phyloP scores from a whole-genome alignment of 164 flowering plant genomes.

The Magnolia officinalis region DNA sequence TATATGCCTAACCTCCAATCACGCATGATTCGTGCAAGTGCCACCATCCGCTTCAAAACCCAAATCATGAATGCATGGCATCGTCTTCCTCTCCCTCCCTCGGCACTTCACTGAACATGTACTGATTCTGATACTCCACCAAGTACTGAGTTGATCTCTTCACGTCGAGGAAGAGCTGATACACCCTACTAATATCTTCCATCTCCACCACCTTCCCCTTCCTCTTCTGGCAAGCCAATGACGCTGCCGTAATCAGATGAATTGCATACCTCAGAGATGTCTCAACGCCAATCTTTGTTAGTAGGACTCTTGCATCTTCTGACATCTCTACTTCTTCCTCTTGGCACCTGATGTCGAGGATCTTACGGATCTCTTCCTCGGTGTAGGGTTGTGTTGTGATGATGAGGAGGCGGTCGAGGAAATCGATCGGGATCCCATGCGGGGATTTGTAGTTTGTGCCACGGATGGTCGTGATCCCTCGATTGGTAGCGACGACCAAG shows the following conservation, averaged over 20 bases:
- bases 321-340: slow-evolving; percentile 95
- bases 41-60: neutral
- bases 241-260: slow-evolving; percentile 74
- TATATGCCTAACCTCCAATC: no score
- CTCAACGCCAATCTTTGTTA: slow-evolving; percentile 44
- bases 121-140: slow-evolving; percentile 85
- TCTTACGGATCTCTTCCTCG: slow-evolving; percentile 72
- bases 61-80: slow-evolving; percentile 36
- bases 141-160: slow-evolving; percentile 87
- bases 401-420: slow-evolving; percentile 86
- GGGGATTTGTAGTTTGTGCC: slow-evolving; percentile 92
- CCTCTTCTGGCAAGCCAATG: slow-evolving; percentile 84
- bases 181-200: slow-evolving; percentile 79
- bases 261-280: slow-evolving; percentile 70
- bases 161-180: slow-evolving; percentile 74
- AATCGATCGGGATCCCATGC: slow-evolving; percentile 91
- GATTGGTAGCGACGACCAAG: slow-evolving; percentile 85
- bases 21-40: neutral
- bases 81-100: slow-evolving; percentile 51
- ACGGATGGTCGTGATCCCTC: slow-evolving; percentile 76
- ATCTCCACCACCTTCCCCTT: slow-evolving; percentile 81
- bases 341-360: slow-evolving; percentile 79
- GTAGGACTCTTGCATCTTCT: slow-evolving; percentile 65
- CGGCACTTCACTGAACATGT: slow-evolving; percentile 72
- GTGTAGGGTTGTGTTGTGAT: slow-evolving; percentile 85